Evolutionary conservation across 306 rosid species (phyloP).

Genomic region (Heteromeles arbutifolia): DNA sequence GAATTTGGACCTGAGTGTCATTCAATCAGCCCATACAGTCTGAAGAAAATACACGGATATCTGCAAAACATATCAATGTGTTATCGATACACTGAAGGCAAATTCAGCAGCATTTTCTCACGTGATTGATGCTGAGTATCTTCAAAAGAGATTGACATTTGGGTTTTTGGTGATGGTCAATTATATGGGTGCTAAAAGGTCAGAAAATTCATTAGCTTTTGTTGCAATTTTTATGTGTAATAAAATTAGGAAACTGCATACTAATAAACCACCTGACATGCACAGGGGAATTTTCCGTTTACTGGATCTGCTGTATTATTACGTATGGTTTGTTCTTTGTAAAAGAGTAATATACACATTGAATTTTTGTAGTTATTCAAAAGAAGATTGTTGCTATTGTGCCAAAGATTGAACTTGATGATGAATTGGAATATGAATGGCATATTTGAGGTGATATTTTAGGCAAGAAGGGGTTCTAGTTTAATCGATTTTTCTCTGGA

Average conservation of each 20-base stretch:
- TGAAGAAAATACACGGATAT: slow-evolving; percentile 20
- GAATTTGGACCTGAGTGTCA: slow-evolving; percentile 36
- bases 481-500: neutral
- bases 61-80: neutral
- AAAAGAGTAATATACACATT: neutral
- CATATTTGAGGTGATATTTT: no score
- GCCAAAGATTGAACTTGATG: neutral
- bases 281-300: neutral
- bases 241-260: neutral
- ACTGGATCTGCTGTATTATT: neutral
- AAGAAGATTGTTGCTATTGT: neutral
- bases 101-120: slow-evolving; percentile 20
- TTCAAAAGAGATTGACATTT: slow-evolving; percentile 1
- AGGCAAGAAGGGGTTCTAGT: no score
- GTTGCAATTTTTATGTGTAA: slow-evolving; percentile 6
- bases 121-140: slow-evolving; percentile 10
- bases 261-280: neutral
- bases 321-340: neutral
- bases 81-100: neutral
- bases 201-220: neutral
- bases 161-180: slow-evolving; percentile 12
- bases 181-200: slow-evolving; percentile 8
- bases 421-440: neutral
- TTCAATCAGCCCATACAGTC: slow-evolving; percentile 62
- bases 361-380: neutral